Base-by-base conservation (phyloP, 208 protist genomes). In the Perkinsela sp. region DNA sequence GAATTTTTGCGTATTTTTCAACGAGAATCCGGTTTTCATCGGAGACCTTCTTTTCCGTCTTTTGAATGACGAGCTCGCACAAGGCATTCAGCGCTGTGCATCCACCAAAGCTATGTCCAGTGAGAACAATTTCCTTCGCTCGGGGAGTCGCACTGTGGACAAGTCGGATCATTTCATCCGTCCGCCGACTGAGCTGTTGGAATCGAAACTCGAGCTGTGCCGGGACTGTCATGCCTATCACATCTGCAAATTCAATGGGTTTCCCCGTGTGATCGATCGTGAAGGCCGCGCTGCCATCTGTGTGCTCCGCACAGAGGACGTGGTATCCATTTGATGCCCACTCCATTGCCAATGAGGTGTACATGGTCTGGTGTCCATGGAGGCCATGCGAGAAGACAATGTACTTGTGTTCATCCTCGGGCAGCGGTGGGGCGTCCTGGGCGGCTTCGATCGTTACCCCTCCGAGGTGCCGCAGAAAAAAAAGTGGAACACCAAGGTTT, bases 331-430 rank as follows among this genome's bases (percentile, higher is more conserved):
- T 81, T 1, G 77, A 77, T 1, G 82, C 86, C 1, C 89, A 28
- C 69, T 86, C 76, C 67, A 82, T 75, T 31, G 82, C 48, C n/a
- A 92, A 67, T 13, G 74, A 73, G 48, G 73, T 80, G 74, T 90
- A 90, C 29, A 89, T 71, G 0, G 73, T 72, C 57, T 81, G 71
- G 71, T 78, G 84, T 1, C 77, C 86, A 1, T 68, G 31, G 15
- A 90, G 74, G 72, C 84, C 86, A 74, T 92, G 86, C 72, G 81
- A 88, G 70, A 89, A 88, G 29, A 90, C 1, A 31, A 88, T 57
- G 22, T 57, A 57, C 22, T 22, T 6, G 22, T 22, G 40, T 22
- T 57, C 40, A 57, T 6, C 6, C 22, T 57, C 40, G 6, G 6
- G 13, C 40, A 57, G 22, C 6, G 40, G 13, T 57, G 6, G 40